Evolutionary conservation across 140 eudicot genomes (phyloP).

Genomic region (Eryngium alpinum): DNA sequence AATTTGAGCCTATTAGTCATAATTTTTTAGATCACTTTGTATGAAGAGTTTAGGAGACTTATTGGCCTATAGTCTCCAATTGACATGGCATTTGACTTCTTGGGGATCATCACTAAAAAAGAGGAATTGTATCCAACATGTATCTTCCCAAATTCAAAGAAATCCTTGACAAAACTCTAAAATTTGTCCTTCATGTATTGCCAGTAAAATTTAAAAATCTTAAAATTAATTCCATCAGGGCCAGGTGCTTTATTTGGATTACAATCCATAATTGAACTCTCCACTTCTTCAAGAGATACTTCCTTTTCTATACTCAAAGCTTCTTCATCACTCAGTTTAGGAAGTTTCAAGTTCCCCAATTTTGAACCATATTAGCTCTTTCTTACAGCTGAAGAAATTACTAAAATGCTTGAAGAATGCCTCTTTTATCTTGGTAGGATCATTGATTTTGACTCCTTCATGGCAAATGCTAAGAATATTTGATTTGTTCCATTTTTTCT

Average conservation of each 20-base stretch:
- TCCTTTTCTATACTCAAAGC: too few species aligned
- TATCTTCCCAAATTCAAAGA: neutral
- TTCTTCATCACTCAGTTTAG: too few species aligned
- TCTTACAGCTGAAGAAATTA: too few species aligned
- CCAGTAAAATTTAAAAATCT: too few species aligned
- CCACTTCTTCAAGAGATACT: too few species aligned
- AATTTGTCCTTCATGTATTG: neutral
- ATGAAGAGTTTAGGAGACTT: neutral
- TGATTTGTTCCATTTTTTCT: too few species aligned
- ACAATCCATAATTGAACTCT: neutral
- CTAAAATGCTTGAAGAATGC: too few species aligned
- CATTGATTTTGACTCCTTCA: too few species aligned
- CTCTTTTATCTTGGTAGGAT: too few species aligned
- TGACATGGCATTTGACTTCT: neutral
- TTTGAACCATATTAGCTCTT: too few species aligned
- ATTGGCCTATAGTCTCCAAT: neutral
- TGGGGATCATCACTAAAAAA: neutral
- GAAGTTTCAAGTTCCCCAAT: too few species aligned
- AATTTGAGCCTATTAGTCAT: neutral
- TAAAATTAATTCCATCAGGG: neutral
- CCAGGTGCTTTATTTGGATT: neutral
- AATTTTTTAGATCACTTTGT: neutral
- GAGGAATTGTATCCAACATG: neutral
- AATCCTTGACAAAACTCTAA: neutral
- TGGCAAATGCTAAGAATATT: too few species aligned